A percentile compares a stretch with the other conserved stretches of the same genome.
These are phyloP conservation scores for Leccinum rimulosum DNA, from an alignment of 768 basidiomycete genomes.

Conservation along the genomic window DNA sequence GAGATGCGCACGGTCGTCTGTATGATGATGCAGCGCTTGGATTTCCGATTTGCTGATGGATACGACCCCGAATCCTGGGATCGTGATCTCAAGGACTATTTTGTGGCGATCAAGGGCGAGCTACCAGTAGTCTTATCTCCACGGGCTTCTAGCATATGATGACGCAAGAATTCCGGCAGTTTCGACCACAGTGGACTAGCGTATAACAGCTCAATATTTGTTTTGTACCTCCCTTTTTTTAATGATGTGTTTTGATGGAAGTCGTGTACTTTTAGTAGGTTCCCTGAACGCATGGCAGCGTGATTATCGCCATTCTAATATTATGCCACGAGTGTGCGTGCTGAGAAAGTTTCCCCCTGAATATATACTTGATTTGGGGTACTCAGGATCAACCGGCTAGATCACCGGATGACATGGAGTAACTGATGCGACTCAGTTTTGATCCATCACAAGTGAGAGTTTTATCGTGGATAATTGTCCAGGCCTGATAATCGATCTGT, in stretches of 20 bases:
- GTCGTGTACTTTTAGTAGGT: constrained; percentile 16
- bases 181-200: constrained; percentile 19
- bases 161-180: constrained; percentile 7
- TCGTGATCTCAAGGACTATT: constrained; percentile 36
- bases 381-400: not conserved
- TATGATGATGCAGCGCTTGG: constrained; percentile 39
- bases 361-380: constrained; percentile 9
- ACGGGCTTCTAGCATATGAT: constrained; percentile 23
- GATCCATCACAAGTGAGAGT: not conserved
- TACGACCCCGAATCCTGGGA: constrained; percentile 36
- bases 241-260: constrained; percentile 14
- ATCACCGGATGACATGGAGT: not conserved
- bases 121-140: constrained; percentile 36
- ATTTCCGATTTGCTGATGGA: constrained; percentile 39
- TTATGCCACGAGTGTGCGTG: not conserved
- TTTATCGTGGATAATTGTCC: not conserved
- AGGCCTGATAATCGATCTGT: not conserved
- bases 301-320: constrained; percentile 5
- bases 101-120: constrained; percentile 36
- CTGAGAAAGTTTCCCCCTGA: constrained; percentile 7
- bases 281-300: constrained; percentile 10
- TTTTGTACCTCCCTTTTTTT: constrained; percentile 8
- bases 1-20: constrained; percentile 42
- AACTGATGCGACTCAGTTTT: constrained; percentile 3
- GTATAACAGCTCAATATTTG: constrained; percentile 28